These are phyloP conservation scores for Diaporthe sp. DNA, from an alignment of 2,329 filamentous ascomycete species.

Conservation along the genomic window DNA sequence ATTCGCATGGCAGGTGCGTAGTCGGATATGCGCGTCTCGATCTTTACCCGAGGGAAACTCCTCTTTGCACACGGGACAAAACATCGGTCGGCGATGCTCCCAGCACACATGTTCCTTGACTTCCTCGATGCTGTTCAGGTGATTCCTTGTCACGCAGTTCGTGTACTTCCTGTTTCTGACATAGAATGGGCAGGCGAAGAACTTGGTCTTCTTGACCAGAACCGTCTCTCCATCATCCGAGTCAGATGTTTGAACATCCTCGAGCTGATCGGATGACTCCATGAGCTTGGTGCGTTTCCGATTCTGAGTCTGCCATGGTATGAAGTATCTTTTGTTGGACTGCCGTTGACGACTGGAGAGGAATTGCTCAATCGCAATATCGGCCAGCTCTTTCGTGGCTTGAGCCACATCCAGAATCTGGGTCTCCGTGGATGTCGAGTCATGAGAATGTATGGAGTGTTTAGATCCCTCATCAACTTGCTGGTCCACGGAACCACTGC, in stretches of 20 bases:
- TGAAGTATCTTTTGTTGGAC: background rate
- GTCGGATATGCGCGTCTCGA: constrained; percentile 10
- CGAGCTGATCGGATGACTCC: background rate
- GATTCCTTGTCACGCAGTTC: background rate
- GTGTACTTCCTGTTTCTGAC: background rate
- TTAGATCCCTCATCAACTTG: background rate
- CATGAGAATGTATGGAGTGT: background rate
- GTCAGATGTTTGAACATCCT: background rate
- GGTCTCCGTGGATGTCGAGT: background rate
- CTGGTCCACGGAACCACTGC: background rate
- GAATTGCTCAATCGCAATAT: background rate
- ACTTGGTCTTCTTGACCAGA: background rate
- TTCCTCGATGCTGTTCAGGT: background rate
- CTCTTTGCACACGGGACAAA: background rate
- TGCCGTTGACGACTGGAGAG: background rate
- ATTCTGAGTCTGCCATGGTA: background rate
- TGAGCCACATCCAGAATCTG: background rate
- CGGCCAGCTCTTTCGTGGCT: background rate
- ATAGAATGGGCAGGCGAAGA: constrained; percentile 12
- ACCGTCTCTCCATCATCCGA: background rate
- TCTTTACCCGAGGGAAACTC: background rate
- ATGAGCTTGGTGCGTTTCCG: background rate
- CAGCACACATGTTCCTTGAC: constrained; percentile 5
- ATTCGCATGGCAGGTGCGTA: background rate
- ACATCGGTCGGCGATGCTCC: background rate